Evolutionary conservation across 192 early-diverging fungal species (phyloP), one percentile per base, ranked within the genome.

Genomic region (Entomortierella beljakovae): DNA sequence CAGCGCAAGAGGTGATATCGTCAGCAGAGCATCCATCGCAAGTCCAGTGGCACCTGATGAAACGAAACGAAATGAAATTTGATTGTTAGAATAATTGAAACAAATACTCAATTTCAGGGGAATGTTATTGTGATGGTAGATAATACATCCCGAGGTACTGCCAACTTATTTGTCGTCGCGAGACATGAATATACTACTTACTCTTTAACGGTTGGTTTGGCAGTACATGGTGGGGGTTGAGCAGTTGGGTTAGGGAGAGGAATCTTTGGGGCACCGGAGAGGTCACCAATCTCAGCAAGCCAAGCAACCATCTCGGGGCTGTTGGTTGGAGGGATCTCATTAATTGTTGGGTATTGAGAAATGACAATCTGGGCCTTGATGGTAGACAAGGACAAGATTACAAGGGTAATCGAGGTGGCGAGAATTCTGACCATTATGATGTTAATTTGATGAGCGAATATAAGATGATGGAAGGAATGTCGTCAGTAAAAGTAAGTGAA

Each of bases 231-330:
- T 49, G 54, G 65, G 2, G 54, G 80, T 8, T 93, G 93, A n/a
- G 94, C 95, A 50, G 93, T 92, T 60, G 43, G 43, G 43, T 46
- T 46, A 46, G 91, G 93, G 7, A 88, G 83, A 20, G 96, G 71
- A 23, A 94, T 81, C 80, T 92, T 94, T 28, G 84, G 84, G 20
- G 43, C 81, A 8, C 70, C 71, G 9, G 68, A 68, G 62, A 81
- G 75, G 50, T 85, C 71, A 56, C 82, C 80, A 16, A 79, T 80
- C 50, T 66, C 33, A 63, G 82, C 82, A 46, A 81, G 80, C 43
- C 82, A 43, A 3, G 71, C 53, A 22, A 61, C 50, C 65, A 85
- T 80, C 42, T 85, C 75, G 13, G 71, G 57, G 23, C 62, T 68
- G 18, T 81, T 76, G 29, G 26, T 60, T 16, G 28, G 31, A 16